Base-by-base conservation (phyloP, 1,284 basidiomycete genomes). In the Chondrostereum purpureum region DNA sequence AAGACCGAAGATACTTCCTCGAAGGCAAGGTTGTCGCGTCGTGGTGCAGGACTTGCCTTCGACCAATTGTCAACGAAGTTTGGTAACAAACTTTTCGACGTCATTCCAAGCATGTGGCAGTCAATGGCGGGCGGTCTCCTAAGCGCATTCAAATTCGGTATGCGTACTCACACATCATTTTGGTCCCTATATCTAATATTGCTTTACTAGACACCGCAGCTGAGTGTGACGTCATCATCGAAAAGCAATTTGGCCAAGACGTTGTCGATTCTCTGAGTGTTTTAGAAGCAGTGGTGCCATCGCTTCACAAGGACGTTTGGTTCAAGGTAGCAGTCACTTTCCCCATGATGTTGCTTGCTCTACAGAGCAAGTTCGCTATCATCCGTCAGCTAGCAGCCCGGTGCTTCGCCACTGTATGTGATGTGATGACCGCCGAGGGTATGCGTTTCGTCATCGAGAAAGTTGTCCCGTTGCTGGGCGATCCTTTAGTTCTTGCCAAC, bases 261-360 rank as follows among this genome's bases (percentile, higher is more conserved):
- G 77, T 98, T 20, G 84, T 99, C 49, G 96, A 99, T 65, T 87
- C 88, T 2, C 73, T 98, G 43, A 94, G 94, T 43, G 87, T 96
- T 24, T 70, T 99, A 10, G 88, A 91, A 52, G 85, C 88, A 14
- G 75, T 92, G 37, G 77, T 85, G 3, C 85, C 88, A 0, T 78
- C 85, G 16, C 74, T 99, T 39, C 80, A 92, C 53, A 63, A 77
- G 35, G 69, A 75, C 1, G 73, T 97, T 1, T 82, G 87, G 68
- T 68, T 74, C 2, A 83, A 78, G 49, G 73, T 98, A 27, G 63
- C 70, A 3, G 75, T 80, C 44, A 72, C 93, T 13, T 85, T 98
- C 52, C 88, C 90, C 0, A 73, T 82, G 53, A 72, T 99, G 52
- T 73, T 83, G 6, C 62, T 81, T 1, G 88, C 88, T 0, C 75